Evolutionary conservation across 2,329 filamentous ascomycete genomes (phyloP).

Genomic region (Zarea fungicola): DNA sequence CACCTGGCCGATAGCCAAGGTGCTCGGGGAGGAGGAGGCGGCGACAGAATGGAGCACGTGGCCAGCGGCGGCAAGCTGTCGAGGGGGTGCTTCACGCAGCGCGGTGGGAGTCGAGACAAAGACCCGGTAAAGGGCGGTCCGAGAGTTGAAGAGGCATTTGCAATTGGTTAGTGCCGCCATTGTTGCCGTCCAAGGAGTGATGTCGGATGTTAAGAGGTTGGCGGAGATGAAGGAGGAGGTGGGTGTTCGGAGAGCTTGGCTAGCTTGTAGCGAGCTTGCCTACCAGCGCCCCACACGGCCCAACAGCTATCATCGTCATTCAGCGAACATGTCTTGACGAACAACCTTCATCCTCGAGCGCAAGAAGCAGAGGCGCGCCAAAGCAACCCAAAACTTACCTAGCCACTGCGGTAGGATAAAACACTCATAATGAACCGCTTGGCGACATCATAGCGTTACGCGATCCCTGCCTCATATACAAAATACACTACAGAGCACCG

Average conservation of each 20-base stretch:
- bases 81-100: background rate
- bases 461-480: no score
- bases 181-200: no score
- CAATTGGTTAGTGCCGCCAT: slow-evolving; percentile 29
- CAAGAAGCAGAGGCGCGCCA: no score
- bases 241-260: background rate
- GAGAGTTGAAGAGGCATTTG: slow-evolving; percentile 38
- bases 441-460: no score
- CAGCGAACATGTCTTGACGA: no score
- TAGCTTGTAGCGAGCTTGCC: background rate
- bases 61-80: slow-evolving; percentile 11
- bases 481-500: no score
- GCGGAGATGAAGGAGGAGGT: slow-evolving; percentile 9
- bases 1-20: slow-evolving; percentile 14
- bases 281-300: background rate
- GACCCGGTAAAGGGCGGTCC: slow-evolving; percentile 41
- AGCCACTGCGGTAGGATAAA: no score
- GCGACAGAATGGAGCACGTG: slow-evolving; percentile 8
- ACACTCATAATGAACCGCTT: no score
- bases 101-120: slow-evolving; percentile 32
- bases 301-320: no score
- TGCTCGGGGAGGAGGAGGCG: no score
- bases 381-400: no score
- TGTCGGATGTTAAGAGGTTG: background rate
- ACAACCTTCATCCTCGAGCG: slow-evolving; percentile 12